Conservation (phyloP, 2,329 filamentous ascomycete genomes). For the Trichoderma atroviride region DNA sequence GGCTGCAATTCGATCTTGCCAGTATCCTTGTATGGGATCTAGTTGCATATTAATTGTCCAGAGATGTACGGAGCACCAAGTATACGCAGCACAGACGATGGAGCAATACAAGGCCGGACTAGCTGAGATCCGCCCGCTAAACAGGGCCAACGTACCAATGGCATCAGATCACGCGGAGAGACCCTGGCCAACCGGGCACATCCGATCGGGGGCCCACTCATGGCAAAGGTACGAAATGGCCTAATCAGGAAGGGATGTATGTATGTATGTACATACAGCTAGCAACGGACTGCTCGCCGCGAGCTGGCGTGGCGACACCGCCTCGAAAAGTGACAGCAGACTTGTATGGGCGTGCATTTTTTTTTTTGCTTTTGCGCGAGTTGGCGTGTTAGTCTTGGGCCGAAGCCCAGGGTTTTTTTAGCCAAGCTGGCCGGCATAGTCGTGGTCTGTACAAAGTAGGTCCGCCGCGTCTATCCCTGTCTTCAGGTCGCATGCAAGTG, state of each 20-base stretch:
- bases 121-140: slow-evolving; percentile 11
- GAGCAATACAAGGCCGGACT: neutral
- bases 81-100: neutral
- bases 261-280: neutral
- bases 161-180: slow-evolving; percentile 14
- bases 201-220: slow-evolving; percentile 18
- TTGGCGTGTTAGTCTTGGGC: neutral
- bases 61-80: neutral
- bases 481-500: slow-evolving; percentile 1
- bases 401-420: neutral
- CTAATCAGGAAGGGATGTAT: neutral
- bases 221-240: neutral
- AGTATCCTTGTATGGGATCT: neutral
- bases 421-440: neutral
- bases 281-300: neutral
- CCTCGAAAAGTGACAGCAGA: slow-evolving; percentile 12
- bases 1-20: neutral
- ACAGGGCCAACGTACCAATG: slow-evolving; percentile 7
- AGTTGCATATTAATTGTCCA: neutral
- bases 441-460: no score
- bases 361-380: neutral
- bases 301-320: slow-evolving; percentile 4
- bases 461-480: neutral
- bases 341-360: neutral
- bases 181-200: slow-evolving; percentile 16